Conservation (phyloP, 2,329 filamentous ascomycete genomes). For the Xenoacremonium recifei region DNA sequence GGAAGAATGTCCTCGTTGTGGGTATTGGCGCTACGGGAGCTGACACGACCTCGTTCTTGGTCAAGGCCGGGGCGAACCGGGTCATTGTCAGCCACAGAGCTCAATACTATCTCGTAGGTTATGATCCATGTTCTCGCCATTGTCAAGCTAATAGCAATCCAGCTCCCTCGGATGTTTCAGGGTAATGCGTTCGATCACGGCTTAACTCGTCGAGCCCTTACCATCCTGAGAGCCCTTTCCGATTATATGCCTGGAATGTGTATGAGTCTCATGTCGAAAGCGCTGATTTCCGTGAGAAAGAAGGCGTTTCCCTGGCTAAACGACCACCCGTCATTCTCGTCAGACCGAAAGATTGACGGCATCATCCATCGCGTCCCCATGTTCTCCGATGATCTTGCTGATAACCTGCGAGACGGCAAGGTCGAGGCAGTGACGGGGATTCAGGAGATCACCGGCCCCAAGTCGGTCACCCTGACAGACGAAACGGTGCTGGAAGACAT, state of each 20-base stretch:
- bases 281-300: constrained; percentile 11
- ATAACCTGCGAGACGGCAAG: constrained; percentile 25
- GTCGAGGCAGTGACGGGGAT: constrained; percentile 27
- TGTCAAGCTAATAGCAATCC: constrained; percentile 5
- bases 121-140: background rate
- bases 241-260: constrained; percentile 11
- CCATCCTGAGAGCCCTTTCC: constrained; percentile 13
- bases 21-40: constrained; percentile 40
- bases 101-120: constrained; percentile 24
- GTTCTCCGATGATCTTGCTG: constrained; percentile 27
- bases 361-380: constrained; percentile 25
- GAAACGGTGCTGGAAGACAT: constrained; percentile 30
- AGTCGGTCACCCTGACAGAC: constrained; percentile 27
- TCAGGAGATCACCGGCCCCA: constrained; percentile 27
- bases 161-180: constrained; percentile 28
- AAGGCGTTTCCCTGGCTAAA: constrained; percentile 20
- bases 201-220: constrained; percentile 29
- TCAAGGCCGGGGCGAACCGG: constrained; percentile 31
- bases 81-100: constrained; percentile 44
- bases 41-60: constrained; percentile 29
- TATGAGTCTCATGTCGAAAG: constrained; percentile 16
- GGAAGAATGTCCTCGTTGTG: constrained; percentile 44
- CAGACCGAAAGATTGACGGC: constrained; percentile 14
- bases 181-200: constrained; percentile 34
- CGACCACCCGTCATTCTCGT: constrained; percentile 11